These are phyloP conservation scores for Phialemoniopsis sp. DNA, from an alignment of 2,329 filamentous ascomycete genomes.

Conservation along the genomic window DNA sequence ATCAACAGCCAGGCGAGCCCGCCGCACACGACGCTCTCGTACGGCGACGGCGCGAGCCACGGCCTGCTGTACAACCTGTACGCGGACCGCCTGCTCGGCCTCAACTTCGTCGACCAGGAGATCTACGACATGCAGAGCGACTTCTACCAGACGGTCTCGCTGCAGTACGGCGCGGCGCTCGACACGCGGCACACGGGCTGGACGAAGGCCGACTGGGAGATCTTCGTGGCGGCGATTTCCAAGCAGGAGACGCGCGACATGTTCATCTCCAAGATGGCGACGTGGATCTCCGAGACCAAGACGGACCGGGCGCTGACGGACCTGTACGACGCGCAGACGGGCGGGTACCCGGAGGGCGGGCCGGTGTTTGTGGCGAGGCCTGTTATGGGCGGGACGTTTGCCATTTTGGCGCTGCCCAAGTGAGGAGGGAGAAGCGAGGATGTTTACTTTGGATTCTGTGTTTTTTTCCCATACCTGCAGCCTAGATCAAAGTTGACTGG, in stretches of 20 bases:
- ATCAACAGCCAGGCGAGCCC: slow-evolving; percentile 60
- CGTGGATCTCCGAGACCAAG: slow-evolving; percentile 70
- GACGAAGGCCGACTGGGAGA: slow-evolving; percentile 85
- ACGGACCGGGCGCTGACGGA: slow-evolving; percentile 73
- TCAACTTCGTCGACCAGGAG: slow-evolving; percentile 68
- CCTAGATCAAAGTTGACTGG: no score
- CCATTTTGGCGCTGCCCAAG: slow-evolving; percentile 60
- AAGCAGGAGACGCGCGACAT: slow-evolving; percentile 53
- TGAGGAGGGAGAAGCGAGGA: background rate
- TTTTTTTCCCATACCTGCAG: no score
- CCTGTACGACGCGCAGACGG: slow-evolving; percentile 68
- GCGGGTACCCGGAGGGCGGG: slow-evolving; percentile 59
- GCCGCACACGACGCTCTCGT: slow-evolving; percentile 72
- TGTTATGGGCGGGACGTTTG: slow-evolving; percentile 77
- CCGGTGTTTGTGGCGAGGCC: slow-evolving; percentile 68
- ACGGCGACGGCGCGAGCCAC: slow-evolving; percentile 57
- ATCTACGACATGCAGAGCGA: slow-evolving; percentile 74
- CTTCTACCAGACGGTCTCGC: slow-evolving; percentile 70
- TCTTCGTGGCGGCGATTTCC: slow-evolving; percentile 77
- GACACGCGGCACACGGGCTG: slow-evolving; percentile 72
- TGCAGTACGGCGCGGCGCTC: slow-evolving; percentile 76
- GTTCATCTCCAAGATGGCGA: slow-evolving; percentile 65
- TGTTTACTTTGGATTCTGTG: no score
- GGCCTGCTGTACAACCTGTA: slow-evolving; percentile 76
- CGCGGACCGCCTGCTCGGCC: slow-evolving; percentile 71